Evolutionary conservation across 148 eudicot species (phyloP).

Genomic region (Cornus kousa): DNA sequence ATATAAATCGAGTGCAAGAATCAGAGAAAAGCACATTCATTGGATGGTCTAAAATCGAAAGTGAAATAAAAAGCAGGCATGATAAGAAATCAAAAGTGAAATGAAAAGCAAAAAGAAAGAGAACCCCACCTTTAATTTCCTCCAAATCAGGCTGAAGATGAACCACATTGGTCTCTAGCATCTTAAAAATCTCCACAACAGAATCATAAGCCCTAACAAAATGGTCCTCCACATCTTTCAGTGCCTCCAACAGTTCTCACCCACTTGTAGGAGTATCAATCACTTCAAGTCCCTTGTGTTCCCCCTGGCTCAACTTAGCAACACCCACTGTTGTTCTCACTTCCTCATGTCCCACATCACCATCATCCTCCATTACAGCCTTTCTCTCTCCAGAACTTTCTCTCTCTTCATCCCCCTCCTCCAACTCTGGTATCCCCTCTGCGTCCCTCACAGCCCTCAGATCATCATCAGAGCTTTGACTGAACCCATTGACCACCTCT

Average conservation of each 20-base stretch:
- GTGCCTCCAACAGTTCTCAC: slow-evolving; percentile 45
- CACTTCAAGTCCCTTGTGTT: neutral
- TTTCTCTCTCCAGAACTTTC: slow-evolving; percentile 3
- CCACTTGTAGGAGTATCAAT: slow-evolving; percentile 15
- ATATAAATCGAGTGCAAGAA: too few relatives aligned
- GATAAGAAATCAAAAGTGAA: neutral
- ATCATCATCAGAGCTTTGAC: slow-evolving; percentile 11
- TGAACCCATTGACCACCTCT: neutral
- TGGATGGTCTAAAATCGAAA: neutral
- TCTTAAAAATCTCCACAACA: slow-evolving; percentile 42
- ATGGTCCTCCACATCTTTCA: slow-evolving; percentile 46
- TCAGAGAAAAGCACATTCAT: neutral
- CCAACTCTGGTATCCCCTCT: slow-evolving; percentile 7
- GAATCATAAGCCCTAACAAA: slow-evolving; percentile 41
- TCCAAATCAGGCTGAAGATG: slow-evolving; percentile 28
- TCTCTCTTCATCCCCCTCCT: neutral
- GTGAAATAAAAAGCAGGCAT: too few relatives aligned
- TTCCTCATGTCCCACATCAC: neutral
- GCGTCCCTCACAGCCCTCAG: slow-evolving; percentile 21
- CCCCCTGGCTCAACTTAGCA: slow-evolving; percentile 18
- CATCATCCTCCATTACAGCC: neutral
- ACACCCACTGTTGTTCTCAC: neutral
- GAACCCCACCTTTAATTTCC: slow-evolving; percentile 31
- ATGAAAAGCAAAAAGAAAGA: neutral
- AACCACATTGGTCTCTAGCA: slow-evolving; percentile 44